Evolutionary conservation across 1,284 basidiomycete genomes (phyloP).

Genomic region (Leccinum griseonigrum): DNA sequence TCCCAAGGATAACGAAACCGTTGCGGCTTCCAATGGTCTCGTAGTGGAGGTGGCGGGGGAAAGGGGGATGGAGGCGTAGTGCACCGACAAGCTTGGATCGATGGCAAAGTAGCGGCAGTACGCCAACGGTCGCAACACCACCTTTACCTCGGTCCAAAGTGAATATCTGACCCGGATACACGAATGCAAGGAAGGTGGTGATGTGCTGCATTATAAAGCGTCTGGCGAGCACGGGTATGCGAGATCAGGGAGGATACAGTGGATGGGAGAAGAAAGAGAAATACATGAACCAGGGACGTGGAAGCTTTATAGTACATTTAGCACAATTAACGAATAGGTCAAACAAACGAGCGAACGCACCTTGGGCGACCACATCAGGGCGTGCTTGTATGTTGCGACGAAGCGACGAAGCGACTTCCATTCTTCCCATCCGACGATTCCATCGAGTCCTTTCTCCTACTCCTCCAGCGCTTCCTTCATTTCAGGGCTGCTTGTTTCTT

Average conservation of each 20-base stretch:
- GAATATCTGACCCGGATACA: conserved; percentile 94
- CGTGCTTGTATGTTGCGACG: conserved; percentile 87
- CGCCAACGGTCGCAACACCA: conserved; percentile 78
- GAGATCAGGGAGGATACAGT: conserved; percentile 83
- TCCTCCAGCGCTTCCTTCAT: conserved; percentile 84
- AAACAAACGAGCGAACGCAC: conserved; percentile 42
- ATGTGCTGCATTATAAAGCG: conserved; percentile 93
- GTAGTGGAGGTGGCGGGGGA: conserved; percentile 61
- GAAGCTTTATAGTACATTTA: conserved; percentile 56
- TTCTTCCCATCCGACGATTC: conserved; percentile 89
- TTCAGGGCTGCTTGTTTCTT: conserved; percentile 77
- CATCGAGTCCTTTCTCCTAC: conserved; percentile 86
- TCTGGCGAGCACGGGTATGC: conserved; percentile 87
- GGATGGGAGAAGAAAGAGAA: conserved; percentile 90
- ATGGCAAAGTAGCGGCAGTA: conserved; percentile 90
- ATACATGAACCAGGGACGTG: conserved; percentile 93
- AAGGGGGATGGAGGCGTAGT: conserved; percentile 79
- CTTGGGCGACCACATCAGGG: conserved; percentile 90
- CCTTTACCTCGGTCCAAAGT: conserved; percentile 89
- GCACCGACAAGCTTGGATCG: conserved; percentile 84
- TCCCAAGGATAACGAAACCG: conserved; percentile 82
- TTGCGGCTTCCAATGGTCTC: conserved; percentile 90
- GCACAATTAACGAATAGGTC: conserved; percentile 4
- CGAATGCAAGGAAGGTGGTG: conserved; percentile 90
- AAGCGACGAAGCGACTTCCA: conserved; percentile 70